A percentile compares a stretch with the other conserved stretches of the same genome.
These are phyloP conservation scores for Ganoderma sp. DNA, from an alignment of 1,284 basidiomycete genomes.

Conservation along the genomic window DNA sequence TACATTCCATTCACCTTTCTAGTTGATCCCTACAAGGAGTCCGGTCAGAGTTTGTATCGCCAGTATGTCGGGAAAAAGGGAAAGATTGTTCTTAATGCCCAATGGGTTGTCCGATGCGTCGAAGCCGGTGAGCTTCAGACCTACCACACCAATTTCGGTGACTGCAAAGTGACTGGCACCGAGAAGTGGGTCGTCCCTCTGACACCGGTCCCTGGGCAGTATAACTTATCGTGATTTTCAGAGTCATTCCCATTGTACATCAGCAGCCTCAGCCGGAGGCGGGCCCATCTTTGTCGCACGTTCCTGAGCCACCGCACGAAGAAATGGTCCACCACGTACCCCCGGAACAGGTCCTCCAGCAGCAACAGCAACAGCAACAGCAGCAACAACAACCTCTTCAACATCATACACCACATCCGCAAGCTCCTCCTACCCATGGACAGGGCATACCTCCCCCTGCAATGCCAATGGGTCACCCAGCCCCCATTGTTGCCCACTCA, in stretches of 20 bases:
- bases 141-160: slow-evolving; percentile 75
- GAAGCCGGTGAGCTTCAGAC: slow-evolving; percentile 69
- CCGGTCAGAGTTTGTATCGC: slow-evolving; percentile 79
- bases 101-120: slow-evolving; percentile 79
- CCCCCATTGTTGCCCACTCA: slow-evolving; percentile 25
- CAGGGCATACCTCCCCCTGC: slow-evolving; percentile 39
- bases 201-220: neutral
- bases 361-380: slow-evolving; percentile 13
- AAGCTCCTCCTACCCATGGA: slow-evolving; percentile 33
- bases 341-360: slow-evolving; percentile 37
- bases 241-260: slow-evolving; percentile 29
- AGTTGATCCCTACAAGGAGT: slow-evolving; percentile 77
- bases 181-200: slow-evolving; percentile 56
- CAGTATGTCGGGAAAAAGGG: slow-evolving; percentile 78
- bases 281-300: slow-evolving; percentile 28
- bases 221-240: slow-evolving; percentile 12
- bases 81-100: slow-evolving; percentile 72
- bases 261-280: slow-evolving; percentile 27
- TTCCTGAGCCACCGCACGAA: slow-evolving; percentile 22
- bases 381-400: slow-evolving; percentile 21
- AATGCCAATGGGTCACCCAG: slow-evolving; percentile 38
- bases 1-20: slow-evolving; percentile 4
- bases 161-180: slow-evolving; percentile 76
- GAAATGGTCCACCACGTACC: slow-evolving; percentile 29
- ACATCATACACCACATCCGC: slow-evolving; percentile 29